Conservation (phyloP, 2,329 filamentous ascomycete species). For the Beauveria sp. region DNA sequence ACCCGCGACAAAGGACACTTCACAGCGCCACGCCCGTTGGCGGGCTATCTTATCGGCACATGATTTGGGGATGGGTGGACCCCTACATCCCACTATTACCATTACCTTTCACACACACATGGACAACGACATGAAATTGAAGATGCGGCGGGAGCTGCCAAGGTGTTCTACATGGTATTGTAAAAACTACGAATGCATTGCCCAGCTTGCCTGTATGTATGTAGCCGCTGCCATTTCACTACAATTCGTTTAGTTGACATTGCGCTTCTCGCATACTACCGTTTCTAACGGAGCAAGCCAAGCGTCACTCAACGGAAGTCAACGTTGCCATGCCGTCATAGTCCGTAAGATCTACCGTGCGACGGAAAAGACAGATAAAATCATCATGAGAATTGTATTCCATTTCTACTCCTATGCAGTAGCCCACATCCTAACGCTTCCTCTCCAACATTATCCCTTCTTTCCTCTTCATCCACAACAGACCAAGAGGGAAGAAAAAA, state of each 20-base stretch:
- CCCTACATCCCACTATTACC: neutral
- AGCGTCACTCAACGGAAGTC: neutral
- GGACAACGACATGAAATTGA: neutral
- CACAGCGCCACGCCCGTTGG: neutral
- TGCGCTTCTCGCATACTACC: neutral
- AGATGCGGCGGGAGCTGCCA: neutral
- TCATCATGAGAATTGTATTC: slow-evolving; percentile 9
- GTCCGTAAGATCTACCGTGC: neutral
- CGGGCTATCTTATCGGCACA: slow-evolving; percentile 11
- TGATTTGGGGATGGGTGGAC: slow-evolving; percentile 6
- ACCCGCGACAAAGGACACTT: slow-evolving; percentile 9
- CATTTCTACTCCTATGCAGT: slow-evolving; percentile 11
- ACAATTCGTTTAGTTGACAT: neutral
- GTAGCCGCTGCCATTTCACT: no score
- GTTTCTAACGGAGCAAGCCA: neutral
- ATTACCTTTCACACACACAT: neutral
- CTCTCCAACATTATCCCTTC: neutral
- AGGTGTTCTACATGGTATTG: no score
- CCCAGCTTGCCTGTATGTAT: no score
- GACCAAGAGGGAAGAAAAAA: neutral
- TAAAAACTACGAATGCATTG: neutral
- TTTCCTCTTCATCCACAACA: neutral
- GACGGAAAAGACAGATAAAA: neutral
- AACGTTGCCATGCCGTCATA: neutral
- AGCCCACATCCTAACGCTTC: neutral